Evolutionary conservation across 495 filamentous ascomycete genomes (phyloP).

Genomic region (Penicillium paxilli): DNA sequence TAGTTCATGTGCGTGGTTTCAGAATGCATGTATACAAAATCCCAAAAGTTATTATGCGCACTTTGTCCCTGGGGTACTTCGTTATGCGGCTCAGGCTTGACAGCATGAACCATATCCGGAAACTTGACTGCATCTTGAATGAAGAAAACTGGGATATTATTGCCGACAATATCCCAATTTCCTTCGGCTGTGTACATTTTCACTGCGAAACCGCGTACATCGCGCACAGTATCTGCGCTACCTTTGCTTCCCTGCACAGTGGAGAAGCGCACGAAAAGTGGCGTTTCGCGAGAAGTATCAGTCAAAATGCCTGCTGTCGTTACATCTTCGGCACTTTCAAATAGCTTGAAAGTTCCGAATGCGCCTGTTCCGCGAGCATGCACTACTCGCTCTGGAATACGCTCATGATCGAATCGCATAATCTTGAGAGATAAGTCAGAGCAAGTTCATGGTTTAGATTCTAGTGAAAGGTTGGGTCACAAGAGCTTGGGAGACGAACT

Average conservation of each 20-base stretch:
- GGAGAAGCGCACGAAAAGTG: conserved; percentile 79
- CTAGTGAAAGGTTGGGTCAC: neutral
- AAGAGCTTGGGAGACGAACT: conserved; percentile 37
- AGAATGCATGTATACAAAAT: conserved; percentile 53
- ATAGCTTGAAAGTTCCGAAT: conserved; percentile 79
- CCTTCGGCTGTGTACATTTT: conserved; percentile 66
- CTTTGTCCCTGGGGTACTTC: conserved; percentile 64
- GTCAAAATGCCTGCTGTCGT: conserved; percentile 73
- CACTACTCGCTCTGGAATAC: conserved; percentile 86
- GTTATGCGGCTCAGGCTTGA: conserved; percentile 79
- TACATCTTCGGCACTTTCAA: conserved; percentile 68
- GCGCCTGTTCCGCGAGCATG: conserved; percentile 84
- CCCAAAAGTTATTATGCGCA: conserved; percentile 66
- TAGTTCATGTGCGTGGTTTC: conserved; percentile 85
- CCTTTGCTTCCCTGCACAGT: conserved; percentile 78
- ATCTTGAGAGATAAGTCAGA: conserved; percentile 49
- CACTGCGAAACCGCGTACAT: conserved; percentile 79
- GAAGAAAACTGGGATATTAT: conserved; percentile 50
- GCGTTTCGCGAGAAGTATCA: conserved; percentile 76
- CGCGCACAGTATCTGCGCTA: conserved; percentile 76
- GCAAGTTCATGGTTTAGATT: no score
- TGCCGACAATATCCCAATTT: conserved; percentile 73
- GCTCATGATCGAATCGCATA: conserved; percentile 80
- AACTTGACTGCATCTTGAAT: conserved; percentile 75
- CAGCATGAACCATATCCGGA: conserved; percentile 72